A percentile compares a stretch with the other conserved stretches of the same genome.
Conservation (phyloP, 352 stramenopile species). For the Phytophthora fragariaefolia region DNA sequence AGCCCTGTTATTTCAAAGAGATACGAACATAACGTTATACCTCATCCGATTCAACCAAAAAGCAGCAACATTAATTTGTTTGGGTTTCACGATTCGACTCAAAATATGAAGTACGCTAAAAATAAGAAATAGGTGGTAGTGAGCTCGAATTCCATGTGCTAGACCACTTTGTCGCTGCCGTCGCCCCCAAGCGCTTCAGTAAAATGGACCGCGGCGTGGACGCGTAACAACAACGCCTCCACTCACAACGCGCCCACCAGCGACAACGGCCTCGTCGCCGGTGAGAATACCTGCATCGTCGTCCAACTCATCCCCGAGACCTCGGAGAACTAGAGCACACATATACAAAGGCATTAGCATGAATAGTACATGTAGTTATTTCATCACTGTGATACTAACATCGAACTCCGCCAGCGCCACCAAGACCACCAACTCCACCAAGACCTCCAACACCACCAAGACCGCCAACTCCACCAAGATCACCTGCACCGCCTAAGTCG, state of each 20-base stretch:
- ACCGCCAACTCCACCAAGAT: conserved; percentile 16
- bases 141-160: background rate
- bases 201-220: conserved; percentile 23
- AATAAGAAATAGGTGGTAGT: background rate
- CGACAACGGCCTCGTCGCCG: conserved; percentile 33
- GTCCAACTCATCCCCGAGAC: conserved; percentile 12
- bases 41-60: background rate
- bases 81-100: background rate
- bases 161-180: background rate
- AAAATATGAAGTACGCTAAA: background rate
- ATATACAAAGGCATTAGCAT: background rate
- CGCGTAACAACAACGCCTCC: conserved; percentile 33
- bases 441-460: conserved; percentile 17
- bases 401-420: no score
- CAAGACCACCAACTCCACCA: no score
- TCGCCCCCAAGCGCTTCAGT: conserved; percentile 11
- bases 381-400: no score
- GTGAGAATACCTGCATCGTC: background rate
- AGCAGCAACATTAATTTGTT: background rate
- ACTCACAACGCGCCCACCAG: conserved; percentile 19
- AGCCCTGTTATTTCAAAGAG: no score
- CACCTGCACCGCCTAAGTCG: conserved; percentile 5
- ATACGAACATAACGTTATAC: no score
- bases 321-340: conserved; percentile 27
- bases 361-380: no score